Evolutionary conservation across 2,329 filamentous ascomycete species (phyloP).

Genomic region (Metarhizium anisopliae): DNA sequence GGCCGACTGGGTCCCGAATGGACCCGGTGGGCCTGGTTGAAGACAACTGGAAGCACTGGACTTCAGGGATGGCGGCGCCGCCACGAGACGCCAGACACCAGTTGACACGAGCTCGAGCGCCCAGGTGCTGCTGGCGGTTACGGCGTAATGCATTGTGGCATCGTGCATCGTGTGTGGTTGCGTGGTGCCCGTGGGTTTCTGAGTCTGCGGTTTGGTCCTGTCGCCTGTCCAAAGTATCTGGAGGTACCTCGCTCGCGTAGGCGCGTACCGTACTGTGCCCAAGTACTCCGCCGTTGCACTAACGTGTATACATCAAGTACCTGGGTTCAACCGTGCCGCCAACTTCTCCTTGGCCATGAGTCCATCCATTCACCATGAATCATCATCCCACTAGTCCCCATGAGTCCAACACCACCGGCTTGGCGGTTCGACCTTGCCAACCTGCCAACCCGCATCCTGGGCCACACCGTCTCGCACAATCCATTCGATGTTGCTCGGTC

Average conservation of each 20-base stretch:
- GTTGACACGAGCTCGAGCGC: neutral
- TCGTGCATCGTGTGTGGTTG: too few relatives aligned
- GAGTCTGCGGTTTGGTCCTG: too few relatives aligned
- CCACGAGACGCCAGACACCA: neutral
- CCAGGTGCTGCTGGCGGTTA: slow-evolving; percentile 1
- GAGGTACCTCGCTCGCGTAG: too few relatives aligned
- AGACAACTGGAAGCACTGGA: neutral
- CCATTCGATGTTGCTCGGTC: neutral
- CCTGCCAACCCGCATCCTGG: too few relatives aligned
- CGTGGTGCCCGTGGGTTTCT: too few relatives aligned
- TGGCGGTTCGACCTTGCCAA: neutral
- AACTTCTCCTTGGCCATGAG: neutral
- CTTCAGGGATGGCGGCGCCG: neutral
- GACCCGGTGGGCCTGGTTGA: neutral
- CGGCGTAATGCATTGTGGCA: neutral
- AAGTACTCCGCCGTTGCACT: too few relatives aligned
- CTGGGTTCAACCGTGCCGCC: neutral
- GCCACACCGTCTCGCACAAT: too few relatives aligned
- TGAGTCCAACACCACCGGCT: neutral
- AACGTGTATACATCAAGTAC: too few relatives aligned
- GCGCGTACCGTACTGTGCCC: too few relatives aligned
- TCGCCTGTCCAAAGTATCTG: too few relatives aligned
- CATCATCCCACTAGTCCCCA: neutral
- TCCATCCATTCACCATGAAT: neutral
- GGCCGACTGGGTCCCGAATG: neutral